Evolutionary conservation across 179 eudicot genomes (phyloP).

Genomic region (Amaranthus tricolor): DNA sequence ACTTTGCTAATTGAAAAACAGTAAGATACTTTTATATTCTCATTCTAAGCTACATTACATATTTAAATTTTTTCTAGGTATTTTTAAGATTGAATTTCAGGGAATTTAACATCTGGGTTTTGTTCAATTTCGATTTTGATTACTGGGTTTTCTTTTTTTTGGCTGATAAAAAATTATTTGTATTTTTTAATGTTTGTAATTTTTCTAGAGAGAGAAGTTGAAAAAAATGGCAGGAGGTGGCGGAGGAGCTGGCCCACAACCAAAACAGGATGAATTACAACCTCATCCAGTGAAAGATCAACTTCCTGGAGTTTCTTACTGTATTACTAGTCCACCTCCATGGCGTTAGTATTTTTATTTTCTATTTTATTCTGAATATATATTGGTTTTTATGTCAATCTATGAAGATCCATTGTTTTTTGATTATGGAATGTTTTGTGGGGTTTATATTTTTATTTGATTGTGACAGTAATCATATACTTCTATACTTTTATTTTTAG

Average conservation of each 20-base stretch:
- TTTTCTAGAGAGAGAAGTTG: conserved; percentile 10
- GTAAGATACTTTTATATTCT: neutral
- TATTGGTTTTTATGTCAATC: neutral
- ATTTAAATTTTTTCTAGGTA: neutral
- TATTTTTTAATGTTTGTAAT: neutral
- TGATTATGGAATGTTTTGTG: neutral
- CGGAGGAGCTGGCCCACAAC: conserved; percentile 60
- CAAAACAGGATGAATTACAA: conserved; percentile 71
- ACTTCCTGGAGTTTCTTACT: conserved; percentile 73
- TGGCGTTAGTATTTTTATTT: conserved; percentile 69
- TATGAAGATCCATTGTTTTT: conserved; percentile 14
- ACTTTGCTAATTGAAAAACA: neutral
- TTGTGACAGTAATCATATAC: conserved; percentile 11
- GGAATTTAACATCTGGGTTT: conserved; percentile 19
- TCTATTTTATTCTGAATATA: neutral
- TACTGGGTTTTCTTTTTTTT: neutral
- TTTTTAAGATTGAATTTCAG: neutral
- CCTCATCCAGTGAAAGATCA: conserved; percentile 95
- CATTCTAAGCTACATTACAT: neutral
- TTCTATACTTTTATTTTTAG: neutral
- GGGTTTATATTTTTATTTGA: conserved; percentile 17
- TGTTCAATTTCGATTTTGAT: conserved; percentile 7
- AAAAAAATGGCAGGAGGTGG: conserved; percentile 31
- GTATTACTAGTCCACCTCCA: conserved; percentile 97
- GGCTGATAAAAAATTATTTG: neutral